A percentile compares a stretch with the other conserved stretches of the same genome.
These are phyloP conservation scores for Aspergillus felis DNA, from an alignment of 2,329 filamentous ascomycete genomes.

Conservation along the genomic window DNA sequence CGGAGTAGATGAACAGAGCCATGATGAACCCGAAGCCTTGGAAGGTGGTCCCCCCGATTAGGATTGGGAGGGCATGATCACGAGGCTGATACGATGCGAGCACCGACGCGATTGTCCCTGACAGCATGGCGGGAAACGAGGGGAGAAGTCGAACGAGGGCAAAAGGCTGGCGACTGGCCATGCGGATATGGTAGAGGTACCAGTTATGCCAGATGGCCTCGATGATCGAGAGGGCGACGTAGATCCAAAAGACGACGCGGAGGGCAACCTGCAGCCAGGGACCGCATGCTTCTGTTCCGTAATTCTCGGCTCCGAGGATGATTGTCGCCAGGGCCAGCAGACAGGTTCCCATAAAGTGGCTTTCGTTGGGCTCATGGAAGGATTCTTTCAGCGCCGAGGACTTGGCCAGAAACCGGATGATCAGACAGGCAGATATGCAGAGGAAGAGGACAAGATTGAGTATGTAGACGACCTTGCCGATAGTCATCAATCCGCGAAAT, in stretches of 20 bases:
- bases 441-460: conserved; percentile 62
- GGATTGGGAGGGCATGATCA: conserved; percentile 36
- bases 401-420: conserved; percentile 56
- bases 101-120: conserved; percentile 34
- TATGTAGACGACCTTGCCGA: conserved; percentile 64
- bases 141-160: conserved; percentile 11
- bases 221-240: conserved; percentile 47
- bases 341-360: conserved; percentile 64
- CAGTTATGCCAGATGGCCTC: conserved; percentile 6
- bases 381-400: conserved; percentile 47
- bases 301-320: conserved; percentile 60
- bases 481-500: conserved; percentile 58
- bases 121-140: conserved; percentile 31
- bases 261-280: conserved; percentile 55
- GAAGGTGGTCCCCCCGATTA: conserved; percentile 41
- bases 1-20: conserved; percentile 42
- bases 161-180: conserved; percentile 16
- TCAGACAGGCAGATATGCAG: conserved; percentile 49
- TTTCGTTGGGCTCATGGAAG: conserved; percentile 59
- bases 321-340: conserved; percentile 63
- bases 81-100: conserved; percentile 29
- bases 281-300: conserved; percentile 56
- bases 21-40: conserved; percentile 47
- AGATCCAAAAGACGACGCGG: conserved; percentile 63
- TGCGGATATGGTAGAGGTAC: conserved; percentile 6